Percentiles rank a stretch among this genome's conserved stretches.
Evolutionary conservation across 2,329 filamentous ascomycete species (phyloP).

Genomic region (Trichocomaceae sp.): DNA sequence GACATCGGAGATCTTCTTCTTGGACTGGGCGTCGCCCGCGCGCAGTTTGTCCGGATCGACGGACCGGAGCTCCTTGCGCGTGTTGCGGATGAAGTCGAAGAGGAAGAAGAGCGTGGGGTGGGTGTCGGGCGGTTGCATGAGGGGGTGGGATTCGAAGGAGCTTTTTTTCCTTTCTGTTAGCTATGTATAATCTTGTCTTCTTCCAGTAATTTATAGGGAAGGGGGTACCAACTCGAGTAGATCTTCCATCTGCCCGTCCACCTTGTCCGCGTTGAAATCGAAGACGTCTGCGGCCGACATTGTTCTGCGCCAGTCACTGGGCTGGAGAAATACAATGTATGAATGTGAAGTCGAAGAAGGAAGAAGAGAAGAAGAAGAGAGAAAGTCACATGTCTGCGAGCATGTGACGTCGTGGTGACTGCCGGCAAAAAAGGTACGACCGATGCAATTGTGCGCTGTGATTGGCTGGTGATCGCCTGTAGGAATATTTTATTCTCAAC

Average conservation of each 20-base stretch:
- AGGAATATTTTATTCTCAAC: no score
- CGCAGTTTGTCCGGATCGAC: slow-evolving; percentile 23
- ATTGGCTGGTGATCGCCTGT: no score
- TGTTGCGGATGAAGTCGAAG: slow-evolving; percentile 62
- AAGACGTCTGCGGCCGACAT: slow-evolving; percentile 2
- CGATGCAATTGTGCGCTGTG: background rate
- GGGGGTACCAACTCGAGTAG: slow-evolving; percentile 21
- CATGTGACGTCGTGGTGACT: background rate
- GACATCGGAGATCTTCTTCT: slow-evolving; percentile 19
- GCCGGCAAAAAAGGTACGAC: background rate
- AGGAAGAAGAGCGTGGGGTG: slow-evolving; percentile 44
- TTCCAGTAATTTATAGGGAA: background rate
- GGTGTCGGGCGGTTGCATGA: slow-evolving; percentile 26
- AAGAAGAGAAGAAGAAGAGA: background rate
- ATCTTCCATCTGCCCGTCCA: slow-evolving; percentile 22
- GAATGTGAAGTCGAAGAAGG: background rate
- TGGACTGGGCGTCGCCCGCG: slow-evolving; percentile 17
- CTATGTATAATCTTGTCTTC: no score
- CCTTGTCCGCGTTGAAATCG: slow-evolving; percentile 15
- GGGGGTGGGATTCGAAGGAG: slow-evolving; percentile 25
- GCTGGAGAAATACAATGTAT: no score
- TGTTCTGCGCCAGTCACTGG: background rate
- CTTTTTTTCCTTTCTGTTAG: slow-evolving; percentile 15
- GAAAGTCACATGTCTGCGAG: background rate
- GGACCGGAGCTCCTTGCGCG: slow-evolving; percentile 44